Evolutionary conservation across 2,329 filamentous ascomycete species (phyloP), one percentile per base, ranked within the genome.

Genomic region (Pseudopyrenochaeta lycopersici): DNA sequence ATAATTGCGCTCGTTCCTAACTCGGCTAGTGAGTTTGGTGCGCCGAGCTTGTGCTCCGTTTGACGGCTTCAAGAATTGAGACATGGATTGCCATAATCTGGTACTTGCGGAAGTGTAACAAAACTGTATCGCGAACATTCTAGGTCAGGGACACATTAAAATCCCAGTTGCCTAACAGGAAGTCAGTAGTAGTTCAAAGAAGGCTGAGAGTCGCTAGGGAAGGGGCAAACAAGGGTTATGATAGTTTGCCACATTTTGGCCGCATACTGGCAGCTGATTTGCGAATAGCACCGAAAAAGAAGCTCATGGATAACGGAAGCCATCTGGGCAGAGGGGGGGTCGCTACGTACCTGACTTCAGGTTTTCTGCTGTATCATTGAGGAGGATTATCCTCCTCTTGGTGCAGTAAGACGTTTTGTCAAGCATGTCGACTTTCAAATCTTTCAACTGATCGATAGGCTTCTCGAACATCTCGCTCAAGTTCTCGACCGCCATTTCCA

Each of bases 401-500:
- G 91, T 97, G 80, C 96, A 99, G 76, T 99, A 99, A 0, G 92
- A 87, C 3, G 94, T 99, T 84, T 97, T 98, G 77, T 99, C 94
- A 87, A 99, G 91, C 71, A 99, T 99, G 62, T 97, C 94, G 6
- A 97, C 92, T 80, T 97, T 98, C 54, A 97, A 82, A 40, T 89
- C 86, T 3, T 91, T 86, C 15, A 99, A 81, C 67, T 97, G 92
- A 35, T 87, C 80, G n/a, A 94, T 91, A 0, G 93, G 92, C 80
- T 96, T 97, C 83, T 99, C 95, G 64, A 99, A 99, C 92, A 99
- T 97, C 77, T 97, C 93, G n/a, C 92, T 97, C 61, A 99, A 80
- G 52, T 91, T 93, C 79, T 99, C 95, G 1, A 98, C 95, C 0
- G 95, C 94, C 87, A 99, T 90, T 77, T 99, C 95, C 20, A 99